These are phyloP conservation scores for Panicum virgatum DNA, from an alignment of 202 grass and related monocot species.

Conservation along the genomic window DNA sequence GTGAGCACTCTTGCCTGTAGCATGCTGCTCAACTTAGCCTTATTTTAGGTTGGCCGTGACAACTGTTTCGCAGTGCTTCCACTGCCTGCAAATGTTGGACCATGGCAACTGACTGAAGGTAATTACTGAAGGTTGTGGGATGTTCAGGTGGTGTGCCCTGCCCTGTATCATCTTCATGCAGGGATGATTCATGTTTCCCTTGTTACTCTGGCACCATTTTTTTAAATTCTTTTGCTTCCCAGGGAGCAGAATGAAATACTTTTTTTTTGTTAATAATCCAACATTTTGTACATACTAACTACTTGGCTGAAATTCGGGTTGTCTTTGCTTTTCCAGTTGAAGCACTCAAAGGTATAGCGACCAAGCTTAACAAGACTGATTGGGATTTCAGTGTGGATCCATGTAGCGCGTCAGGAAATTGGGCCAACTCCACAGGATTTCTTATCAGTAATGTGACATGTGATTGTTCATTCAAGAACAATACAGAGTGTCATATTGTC, in stretches of 20 bases:
- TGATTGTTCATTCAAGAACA: conserved; percentile 60
- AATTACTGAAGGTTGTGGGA: background rate
- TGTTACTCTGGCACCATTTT: background rate
- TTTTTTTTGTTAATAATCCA: background rate
- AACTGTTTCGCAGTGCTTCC: background rate
- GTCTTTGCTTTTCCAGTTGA: conserved; percentile 56
- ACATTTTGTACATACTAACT: background rate
- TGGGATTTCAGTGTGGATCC: conserved; percentile 90
- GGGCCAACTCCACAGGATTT: conserved; percentile 35
- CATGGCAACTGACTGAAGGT: background rate
- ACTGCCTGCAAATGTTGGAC: background rate
- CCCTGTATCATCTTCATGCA: background rate
- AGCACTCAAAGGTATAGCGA: conserved; percentile 70
- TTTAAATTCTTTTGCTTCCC: background rate
- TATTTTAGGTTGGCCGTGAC: background rate
- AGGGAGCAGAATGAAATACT: background rate
- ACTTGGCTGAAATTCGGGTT: conserved; percentile 19
- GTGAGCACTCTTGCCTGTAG: background rate
- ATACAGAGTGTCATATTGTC: conserved; percentile 66
- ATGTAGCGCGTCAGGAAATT: conserved; percentile 53
- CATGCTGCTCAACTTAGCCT: background rate
- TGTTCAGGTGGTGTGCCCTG: background rate
- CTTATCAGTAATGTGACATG: conserved; percentile 68
- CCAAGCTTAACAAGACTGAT: conserved; percentile 69
- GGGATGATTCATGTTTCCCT: background rate